These are phyloP conservation scores for Novymonas esmeraldas DNA, from an alignment of 208 protist genomes.

Conservation along the genomic window DNA sequence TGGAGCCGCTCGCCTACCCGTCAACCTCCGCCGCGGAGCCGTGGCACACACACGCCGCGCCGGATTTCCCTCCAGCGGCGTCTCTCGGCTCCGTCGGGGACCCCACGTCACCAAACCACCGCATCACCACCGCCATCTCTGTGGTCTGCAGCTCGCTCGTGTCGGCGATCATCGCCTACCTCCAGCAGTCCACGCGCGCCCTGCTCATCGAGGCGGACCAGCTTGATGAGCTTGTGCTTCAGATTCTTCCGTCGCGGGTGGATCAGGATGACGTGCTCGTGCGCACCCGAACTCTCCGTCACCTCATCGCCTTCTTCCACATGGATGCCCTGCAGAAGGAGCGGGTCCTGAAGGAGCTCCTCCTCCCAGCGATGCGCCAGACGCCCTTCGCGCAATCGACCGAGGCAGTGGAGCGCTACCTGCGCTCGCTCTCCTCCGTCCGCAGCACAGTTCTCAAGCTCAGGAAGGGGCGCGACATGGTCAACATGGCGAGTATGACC, in stretches of 20 bases:
- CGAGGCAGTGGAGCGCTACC: slow-evolving; percentile 54
- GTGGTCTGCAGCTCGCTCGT: slow-evolving; percentile 61
- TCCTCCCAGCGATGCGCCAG: slow-evolving; percentile 59
- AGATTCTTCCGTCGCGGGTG: slow-evolving; percentile 67
- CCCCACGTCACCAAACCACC: slow-evolving; percentile 6
- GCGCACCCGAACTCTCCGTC: slow-evolving; percentile 56
- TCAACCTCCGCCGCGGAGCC: no score
- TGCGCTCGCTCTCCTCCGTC: slow-evolving; percentile 49
- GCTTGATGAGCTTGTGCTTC: slow-evolving; percentile 82
- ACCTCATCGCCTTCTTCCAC: slow-evolving; percentile 56
- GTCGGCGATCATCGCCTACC: slow-evolving; percentile 44
- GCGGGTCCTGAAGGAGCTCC: slow-evolving; percentile 74
- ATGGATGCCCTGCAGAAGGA: slow-evolving; percentile 70
- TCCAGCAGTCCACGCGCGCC: slow-evolving; percentile 46
- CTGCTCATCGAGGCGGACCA: slow-evolving; percentile 71
- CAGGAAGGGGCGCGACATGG: slow-evolving; percentile 64
- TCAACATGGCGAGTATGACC: slow-evolving; percentile 80
- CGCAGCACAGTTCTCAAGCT: slow-evolving; percentile 53
- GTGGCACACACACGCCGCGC: background rate
- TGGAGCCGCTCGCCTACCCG: background rate
- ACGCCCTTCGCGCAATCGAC: slow-evolving; percentile 22
- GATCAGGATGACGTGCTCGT: slow-evolving; percentile 78
- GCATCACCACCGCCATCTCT: slow-evolving; percentile 37
- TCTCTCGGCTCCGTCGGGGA: background rate
- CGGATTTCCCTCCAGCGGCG: background rate